Evolutionary conservation across 1,284 basidiomycete species (phyloP).

Genomic region (Cerioporus squamosus): DNA sequence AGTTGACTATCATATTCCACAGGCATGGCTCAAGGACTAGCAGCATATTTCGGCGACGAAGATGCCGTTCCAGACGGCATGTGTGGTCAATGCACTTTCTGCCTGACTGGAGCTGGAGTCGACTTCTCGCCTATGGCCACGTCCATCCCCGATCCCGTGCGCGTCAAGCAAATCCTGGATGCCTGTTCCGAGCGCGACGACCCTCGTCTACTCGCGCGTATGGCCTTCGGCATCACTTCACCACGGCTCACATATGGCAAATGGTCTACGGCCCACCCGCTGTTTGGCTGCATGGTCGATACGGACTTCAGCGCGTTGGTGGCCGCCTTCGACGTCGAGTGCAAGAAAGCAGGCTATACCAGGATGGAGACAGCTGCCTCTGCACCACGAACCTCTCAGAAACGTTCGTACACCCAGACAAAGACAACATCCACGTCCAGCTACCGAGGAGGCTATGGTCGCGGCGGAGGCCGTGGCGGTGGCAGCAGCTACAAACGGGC

Average conservation of each 20-base stretch:
- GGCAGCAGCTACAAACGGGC: slow-evolving; percentile 9
- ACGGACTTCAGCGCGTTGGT: slow-evolving; percentile 43
- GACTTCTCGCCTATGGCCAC: slow-evolving; percentile 37
- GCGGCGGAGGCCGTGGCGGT: too few species aligned
- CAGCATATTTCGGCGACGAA: slow-evolving; percentile 50
- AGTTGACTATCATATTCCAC: background rate
- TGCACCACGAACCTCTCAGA: slow-evolving; percentile 24
- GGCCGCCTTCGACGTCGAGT: slow-evolving; percentile 43
- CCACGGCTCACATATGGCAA: slow-evolving; percentile 48
- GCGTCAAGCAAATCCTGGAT: slow-evolving; percentile 43
- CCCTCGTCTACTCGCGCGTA: slow-evolving; percentile 50
- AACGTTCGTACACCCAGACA: slow-evolving; percentile 31
- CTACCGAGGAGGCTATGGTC: slow-evolving; percentile 14
- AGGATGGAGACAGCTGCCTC: slow-evolving; percentile 17
- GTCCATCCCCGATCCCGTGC: slow-evolving; percentile 35
- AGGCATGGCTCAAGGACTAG: slow-evolving; percentile 51
- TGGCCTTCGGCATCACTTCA: slow-evolving; percentile 54
- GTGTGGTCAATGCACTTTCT: slow-evolving; percentile 52
- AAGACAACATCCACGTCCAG: slow-evolving; percentile 5
- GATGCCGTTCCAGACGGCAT: slow-evolving; percentile 45
- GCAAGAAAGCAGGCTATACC: slow-evolving; percentile 40
- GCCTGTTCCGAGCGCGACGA: slow-evolving; percentile 54
- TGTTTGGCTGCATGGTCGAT: slow-evolving; percentile 48
- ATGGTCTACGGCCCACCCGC: slow-evolving; percentile 42
- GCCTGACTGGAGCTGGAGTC: slow-evolving; percentile 42